Conservation (phyloP, 2,329 filamentous ascomycete genomes). For the Calycina herbarum region DNA sequence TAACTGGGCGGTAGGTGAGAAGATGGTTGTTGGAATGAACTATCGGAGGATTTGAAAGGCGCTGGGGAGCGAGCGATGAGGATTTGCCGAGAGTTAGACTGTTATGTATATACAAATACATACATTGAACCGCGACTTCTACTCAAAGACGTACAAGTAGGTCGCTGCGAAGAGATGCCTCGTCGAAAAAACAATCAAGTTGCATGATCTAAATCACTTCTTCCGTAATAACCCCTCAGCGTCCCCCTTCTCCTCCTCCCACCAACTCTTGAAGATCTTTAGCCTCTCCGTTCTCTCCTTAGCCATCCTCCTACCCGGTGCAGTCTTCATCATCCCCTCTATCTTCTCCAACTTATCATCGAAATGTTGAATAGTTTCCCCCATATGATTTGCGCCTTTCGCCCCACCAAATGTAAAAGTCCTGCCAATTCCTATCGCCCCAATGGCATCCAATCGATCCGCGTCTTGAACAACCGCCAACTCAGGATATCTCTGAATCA, state of each 20-base stretch:
- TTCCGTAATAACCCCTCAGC: conserved; percentile 32
- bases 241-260: conserved; percentile 50
- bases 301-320: conserved; percentile 53
- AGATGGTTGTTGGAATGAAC: too few relatives aligned
- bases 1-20: too few relatives aligned
- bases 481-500: conserved; percentile 68
- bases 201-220: conserved; percentile 20
- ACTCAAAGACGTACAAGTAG: background rate
- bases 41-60: background rate
- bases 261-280: conserved; percentile 56
- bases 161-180: background rate
- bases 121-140: background rate
- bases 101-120: background rate
- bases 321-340: conserved; percentile 63
- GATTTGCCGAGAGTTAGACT: background rate
- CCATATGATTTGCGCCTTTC: conserved; percentile 55
- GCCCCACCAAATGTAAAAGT: conserved; percentile 77
- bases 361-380: conserved; percentile 71
- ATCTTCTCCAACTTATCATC: conserved; percentile 73
- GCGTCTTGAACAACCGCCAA: conserved; percentile 89
- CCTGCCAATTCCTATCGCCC: conserved; percentile 79
- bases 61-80: background rate
- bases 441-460: conserved; percentile 89
- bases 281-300: conserved; percentile 54
- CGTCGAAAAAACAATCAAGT: background rate